Percentiles rank a stretch among this genome's conserved stretches.
Evolutionary conservation across 129 eudicot genomes (phyloP).

Genomic region (Saposhnikovia divaricata): DNA sequence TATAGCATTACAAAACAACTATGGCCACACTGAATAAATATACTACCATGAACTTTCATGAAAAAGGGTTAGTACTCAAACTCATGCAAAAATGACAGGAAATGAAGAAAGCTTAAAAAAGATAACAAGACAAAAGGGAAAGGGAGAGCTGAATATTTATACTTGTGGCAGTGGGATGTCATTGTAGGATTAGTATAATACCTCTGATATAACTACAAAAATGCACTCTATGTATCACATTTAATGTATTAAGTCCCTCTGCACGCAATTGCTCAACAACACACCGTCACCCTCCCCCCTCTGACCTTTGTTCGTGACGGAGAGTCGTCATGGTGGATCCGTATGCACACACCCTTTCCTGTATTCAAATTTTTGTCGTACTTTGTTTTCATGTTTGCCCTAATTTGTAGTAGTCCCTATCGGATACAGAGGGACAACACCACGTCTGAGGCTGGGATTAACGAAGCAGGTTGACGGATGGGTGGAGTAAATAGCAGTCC

Average conservation of each 20-base stretch:
- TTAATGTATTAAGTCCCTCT: background rate
- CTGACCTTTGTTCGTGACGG: background rate
- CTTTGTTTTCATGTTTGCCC: background rate
- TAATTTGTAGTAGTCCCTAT: no score
- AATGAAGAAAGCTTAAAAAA: background rate
- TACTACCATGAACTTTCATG: background rate
- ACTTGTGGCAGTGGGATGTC: background rate
- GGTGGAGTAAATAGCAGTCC: background rate
- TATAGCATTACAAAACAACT: no score
- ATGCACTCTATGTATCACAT: background rate
- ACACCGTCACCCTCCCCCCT: background rate
- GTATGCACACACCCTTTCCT: background rate
- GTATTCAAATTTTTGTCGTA: background rate
- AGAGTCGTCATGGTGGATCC: background rate
- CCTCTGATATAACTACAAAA: slow-evolving; percentile 5
- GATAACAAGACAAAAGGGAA: background rate
- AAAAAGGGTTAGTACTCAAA: background rate
- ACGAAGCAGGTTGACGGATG: background rate
- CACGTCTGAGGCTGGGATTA: background rate
- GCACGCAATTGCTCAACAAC: slow-evolving; percentile 15
- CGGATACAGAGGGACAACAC: no score
- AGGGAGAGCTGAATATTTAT: background rate
- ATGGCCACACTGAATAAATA: background rate
- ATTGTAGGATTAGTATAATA: background rate
- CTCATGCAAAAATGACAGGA: background rate